These are phyloP conservation scores for Saccharomyces hybrid DNA, from an alignment of 1,139 yeast species.

Conservation along the genomic window DNA sequence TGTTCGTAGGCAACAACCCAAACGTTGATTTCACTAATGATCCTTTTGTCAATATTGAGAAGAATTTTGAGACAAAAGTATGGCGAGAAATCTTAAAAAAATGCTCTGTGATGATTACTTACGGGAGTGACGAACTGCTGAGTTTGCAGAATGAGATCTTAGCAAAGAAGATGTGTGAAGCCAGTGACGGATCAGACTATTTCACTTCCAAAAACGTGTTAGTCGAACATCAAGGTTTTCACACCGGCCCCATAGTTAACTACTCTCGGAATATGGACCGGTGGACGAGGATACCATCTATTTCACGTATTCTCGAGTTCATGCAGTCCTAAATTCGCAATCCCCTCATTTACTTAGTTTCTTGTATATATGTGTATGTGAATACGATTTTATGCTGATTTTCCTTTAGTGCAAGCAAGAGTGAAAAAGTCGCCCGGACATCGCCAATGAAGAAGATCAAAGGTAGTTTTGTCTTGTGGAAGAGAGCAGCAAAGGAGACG, in stretches of 20 bases:
- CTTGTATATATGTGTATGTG: neutral
- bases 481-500: neutral
- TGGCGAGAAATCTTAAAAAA: slow-evolving; percentile 16
- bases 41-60: slow-evolving; percentile 18
- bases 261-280: slow-evolving; percentile 1
- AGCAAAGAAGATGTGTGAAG: slow-evolving; percentile 8
- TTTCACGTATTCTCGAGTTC: slow-evolving; percentile 5
- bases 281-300: slow-evolving; percentile 6
- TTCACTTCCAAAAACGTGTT: slow-evolving; percentile 4
- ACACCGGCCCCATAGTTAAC: slow-evolving; percentile 14
- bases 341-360: neutral
- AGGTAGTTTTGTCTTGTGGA: neutral
- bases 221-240: slow-evolving; percentile 14
- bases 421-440: neutral
- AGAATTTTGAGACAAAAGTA: slow-evolving; percentile 11
- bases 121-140: slow-evolving; percentile 22
- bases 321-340: neutral
- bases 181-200: neutral
- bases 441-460: neutral
- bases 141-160: slow-evolving; percentile 15
- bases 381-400: neutral
- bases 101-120: slow-evolving; percentile 14
- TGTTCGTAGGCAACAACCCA: slow-evolving; percentile 4
- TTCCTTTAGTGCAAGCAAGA: neutral
- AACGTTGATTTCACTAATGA: slow-evolving; percentile 5